These are phyloP conservation scores for Euphorbia tirucalli DNA, from an alignment of 345 rosid species.

Conservation along the genomic window DNA sequence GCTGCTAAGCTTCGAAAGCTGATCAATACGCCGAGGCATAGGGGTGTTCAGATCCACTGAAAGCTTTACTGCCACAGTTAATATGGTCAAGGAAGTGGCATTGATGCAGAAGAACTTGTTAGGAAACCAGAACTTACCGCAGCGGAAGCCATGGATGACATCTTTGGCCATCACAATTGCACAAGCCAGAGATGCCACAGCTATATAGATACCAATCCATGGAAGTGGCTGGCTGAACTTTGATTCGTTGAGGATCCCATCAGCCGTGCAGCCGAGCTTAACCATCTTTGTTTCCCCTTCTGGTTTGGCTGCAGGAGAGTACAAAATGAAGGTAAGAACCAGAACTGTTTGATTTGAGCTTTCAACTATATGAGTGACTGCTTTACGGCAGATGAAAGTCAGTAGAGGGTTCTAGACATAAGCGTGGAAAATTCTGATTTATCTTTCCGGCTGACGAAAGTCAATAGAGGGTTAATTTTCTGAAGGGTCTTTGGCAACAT, in stretches of 20 bases:
- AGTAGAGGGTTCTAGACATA: background rate
- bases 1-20: conserved; percentile 86
- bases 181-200: conserved; percentile 66
- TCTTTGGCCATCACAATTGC: conserved; percentile 72
- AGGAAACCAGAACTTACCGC: conserved; percentile 70
- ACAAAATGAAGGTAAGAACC: background rate
- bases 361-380: background rate
- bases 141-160: conserved; percentile 54
- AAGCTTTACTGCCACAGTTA: conserved; percentile 65
- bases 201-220: conserved; percentile 82
- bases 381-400: background rate
- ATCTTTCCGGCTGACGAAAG: background rate
- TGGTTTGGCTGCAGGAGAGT: no score
- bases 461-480: background rate
- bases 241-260: conserved; percentile 57
- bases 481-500: background rate
- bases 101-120: conserved; percentile 68
- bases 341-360: background rate
- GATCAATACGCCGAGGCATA: conserved; percentile 81
- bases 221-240: conserved; percentile 72
- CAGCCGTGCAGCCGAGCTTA: conserved; percentile 58
- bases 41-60: conserved; percentile 88
- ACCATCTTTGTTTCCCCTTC: conserved; percentile 42
- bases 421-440: background rate
- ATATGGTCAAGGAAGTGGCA: conserved; percentile 72